Percentiles rank a stretch among this genome's conserved stretches.
These are phyloP conservation scores for Calvatia gigantea DNA, from an alignment of 768 basidiomycete species.

Conservation along the genomic window DNA sequence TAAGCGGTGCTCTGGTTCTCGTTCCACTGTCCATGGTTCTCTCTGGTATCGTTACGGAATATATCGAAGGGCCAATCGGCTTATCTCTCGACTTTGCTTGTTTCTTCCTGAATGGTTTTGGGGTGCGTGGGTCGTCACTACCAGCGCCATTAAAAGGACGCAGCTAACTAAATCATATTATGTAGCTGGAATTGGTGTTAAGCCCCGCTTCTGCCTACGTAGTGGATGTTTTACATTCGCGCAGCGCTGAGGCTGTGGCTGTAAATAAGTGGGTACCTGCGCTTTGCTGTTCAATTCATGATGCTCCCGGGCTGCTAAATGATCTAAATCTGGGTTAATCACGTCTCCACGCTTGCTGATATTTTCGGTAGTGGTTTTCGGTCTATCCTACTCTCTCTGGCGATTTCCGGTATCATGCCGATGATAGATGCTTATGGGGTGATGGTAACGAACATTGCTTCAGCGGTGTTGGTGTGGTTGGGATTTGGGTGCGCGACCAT, in stretches of 20 bases:
- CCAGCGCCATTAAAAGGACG: not conserved
- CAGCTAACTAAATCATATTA: not conserved
- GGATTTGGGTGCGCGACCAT: slow-evolving; percentile 42
- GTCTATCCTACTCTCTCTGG: slow-evolving; percentile 27
- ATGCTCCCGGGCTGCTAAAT: not conserved
- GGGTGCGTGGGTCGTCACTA: slow-evolving; percentile 35
- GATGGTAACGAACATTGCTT: slow-evolving; percentile 33
- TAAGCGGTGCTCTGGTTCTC: slow-evolving; percentile 43
- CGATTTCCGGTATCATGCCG: slow-evolving; percentile 36
- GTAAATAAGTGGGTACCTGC: slow-evolving; percentile 38
- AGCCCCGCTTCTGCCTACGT: slow-evolving; percentile 47
- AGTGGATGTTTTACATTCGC: slow-evolving; percentile 50
- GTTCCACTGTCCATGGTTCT: slow-evolving; percentile 49
- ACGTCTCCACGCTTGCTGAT: not conserved
- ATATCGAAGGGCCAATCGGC: slow-evolving; percentile 46
- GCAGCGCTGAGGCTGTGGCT: slow-evolving; percentile 55
- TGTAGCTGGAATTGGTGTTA: slow-evolving; percentile 50
- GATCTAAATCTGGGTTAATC: not conserved
- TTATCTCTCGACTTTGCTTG: slow-evolving; percentile 48
- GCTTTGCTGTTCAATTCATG: not conserved
- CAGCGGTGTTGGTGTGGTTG: slow-evolving; percentile 34
- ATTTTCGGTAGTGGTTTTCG: slow-evolving; percentile 25
- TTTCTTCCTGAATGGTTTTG: slow-evolving; percentile 58
- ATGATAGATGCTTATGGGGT: slow-evolving; percentile 42
- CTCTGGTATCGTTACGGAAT: slow-evolving; percentile 47